Conservation (phyloP, 306 rosid species). For the Rubus parviflorus region DNA sequence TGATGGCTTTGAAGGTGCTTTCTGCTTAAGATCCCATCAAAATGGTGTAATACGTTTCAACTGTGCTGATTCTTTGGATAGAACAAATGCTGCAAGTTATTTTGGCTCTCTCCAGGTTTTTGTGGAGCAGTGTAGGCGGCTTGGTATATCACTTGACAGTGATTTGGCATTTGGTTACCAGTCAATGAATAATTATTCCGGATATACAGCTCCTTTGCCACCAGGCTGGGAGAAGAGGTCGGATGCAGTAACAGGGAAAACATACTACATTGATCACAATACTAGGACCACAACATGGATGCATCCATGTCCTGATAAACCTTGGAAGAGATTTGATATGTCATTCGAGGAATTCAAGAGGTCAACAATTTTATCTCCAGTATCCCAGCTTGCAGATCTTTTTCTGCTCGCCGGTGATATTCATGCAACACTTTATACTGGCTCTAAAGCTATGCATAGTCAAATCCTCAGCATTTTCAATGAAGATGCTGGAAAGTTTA, state of each 20-base stretch:
- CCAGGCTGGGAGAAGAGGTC: conserved; percentile 99
- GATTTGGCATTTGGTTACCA: conserved; percentile 67
- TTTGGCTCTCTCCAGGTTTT: conserved; percentile 96
- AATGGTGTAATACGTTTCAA: conserved; percentile 91
- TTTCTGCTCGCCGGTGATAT: conserved; percentile 98
- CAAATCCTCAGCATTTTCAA: conserved; percentile 96
- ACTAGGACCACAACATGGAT: conserved; percentile 97
- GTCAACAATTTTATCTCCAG: conserved; percentile 87
- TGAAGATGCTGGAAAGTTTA: conserved; percentile 90
- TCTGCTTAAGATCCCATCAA: conserved; percentile 91
- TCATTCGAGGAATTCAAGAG: conserved; percentile 90
- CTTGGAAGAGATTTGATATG: conserved; percentile 99
- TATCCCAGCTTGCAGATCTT: conserved; percentile 86
- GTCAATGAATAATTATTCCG: conserved; percentile 58
- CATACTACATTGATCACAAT: conserved; percentile 87
- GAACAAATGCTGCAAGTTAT: conserved; percentile 99
- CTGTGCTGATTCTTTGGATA: conserved; percentile 98
- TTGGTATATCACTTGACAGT: conserved; percentile 89
- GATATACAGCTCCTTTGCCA: conserved; percentile 90
- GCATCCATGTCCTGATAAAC: conserved; percentile 98
- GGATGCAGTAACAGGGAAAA: conserved; percentile 90
- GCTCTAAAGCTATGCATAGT: conserved; percentile 99
- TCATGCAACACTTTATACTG: conserved; percentile 97
- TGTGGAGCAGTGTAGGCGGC: conserved; percentile 96
- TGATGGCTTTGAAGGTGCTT: conserved; percentile 77